Evolutionary conservation across 2,329 filamentous ascomycete species (phyloP).

Genomic region (Acephala macrosclerotiorum): DNA sequence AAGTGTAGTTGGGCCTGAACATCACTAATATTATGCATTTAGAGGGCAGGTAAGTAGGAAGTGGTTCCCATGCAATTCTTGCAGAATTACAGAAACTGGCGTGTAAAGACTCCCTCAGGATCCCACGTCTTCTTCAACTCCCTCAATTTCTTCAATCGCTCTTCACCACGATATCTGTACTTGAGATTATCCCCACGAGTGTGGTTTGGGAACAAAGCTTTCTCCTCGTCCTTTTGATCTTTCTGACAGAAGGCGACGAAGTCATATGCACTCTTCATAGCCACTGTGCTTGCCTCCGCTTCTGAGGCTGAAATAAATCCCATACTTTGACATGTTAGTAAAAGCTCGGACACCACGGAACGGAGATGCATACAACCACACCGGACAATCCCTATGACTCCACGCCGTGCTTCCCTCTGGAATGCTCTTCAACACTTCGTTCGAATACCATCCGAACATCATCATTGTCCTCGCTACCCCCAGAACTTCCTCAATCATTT

Average conservation of each 20-base stretch:
- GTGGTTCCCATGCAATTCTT: too few relatives aligned
- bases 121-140: slow-evolving; percentile 41
- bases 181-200: slow-evolving; percentile 11
- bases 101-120: slow-evolving; percentile 36
- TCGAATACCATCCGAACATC: slow-evolving; percentile 16
- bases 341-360: neutral
- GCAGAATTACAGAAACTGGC: slow-evolving; percentile 11
- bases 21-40: too few relatives aligned
- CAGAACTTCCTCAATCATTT: slow-evolving; percentile 15
- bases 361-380: slow-evolving; percentile 17
- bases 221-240: slow-evolving; percentile 11
- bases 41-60: too few relatives aligned
- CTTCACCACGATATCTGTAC: slow-evolving; percentile 12
- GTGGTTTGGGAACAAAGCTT: slow-evolving; percentile 16
- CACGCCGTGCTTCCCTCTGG: slow-evolving; percentile 14
- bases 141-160: slow-evolving; percentile 34
- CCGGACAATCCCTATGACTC: slow-evolving; percentile 18
- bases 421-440: slow-evolving; percentile 12
- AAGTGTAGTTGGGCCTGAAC: too few relatives aligned
- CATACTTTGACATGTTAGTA: slow-evolving; percentile 13
- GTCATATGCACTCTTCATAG: slow-evolving; percentile 10
- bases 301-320: neutral
- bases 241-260: slow-evolving; percentile 9
- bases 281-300: neutral
- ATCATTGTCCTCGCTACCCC: slow-evolving; percentile 10